Evolutionary conservation across 192 early-diverging fungal species (phyloP).

Genomic region (Coemansia brasiliensis): DNA sequence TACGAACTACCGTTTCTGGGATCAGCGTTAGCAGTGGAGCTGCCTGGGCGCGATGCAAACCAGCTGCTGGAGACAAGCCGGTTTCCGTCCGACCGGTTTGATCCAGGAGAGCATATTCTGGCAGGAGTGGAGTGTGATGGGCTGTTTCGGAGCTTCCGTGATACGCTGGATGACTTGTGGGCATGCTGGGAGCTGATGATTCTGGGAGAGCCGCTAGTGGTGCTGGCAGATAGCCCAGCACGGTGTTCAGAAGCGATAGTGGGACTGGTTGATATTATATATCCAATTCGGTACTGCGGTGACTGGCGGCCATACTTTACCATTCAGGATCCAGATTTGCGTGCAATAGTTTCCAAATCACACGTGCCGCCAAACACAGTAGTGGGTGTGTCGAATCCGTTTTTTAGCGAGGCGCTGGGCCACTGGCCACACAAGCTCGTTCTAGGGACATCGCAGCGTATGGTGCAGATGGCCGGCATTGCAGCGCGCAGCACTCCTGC

Average conservation of each 20-base stretch:
- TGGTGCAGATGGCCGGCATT: slow-evolving; percentile 48
- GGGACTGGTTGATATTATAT: slow-evolving; percentile 85
- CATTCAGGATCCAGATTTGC: slow-evolving; percentile 92
- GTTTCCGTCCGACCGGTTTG: slow-evolving; percentile 66
- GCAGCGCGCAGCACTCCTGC: slow-evolving; percentile 17
- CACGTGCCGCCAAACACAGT: slow-evolving; percentile 76
- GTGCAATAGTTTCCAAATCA: slow-evolving; percentile 55
- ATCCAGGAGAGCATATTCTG: slow-evolving; percentile 71
- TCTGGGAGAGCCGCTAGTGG: slow-evolving; percentile 85
- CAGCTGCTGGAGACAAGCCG: slow-evolving; percentile 72
- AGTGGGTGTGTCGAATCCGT: slow-evolving; percentile 95
- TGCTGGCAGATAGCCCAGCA: slow-evolving; percentile 83
- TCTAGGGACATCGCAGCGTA: slow-evolving; percentile 54
- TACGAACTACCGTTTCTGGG: slow-evolving; percentile 77
- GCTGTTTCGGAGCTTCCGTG: slow-evolving; percentile 77
- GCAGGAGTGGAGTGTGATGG: slow-evolving; percentile 66
- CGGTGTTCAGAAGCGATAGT: slow-evolving; percentile 84
- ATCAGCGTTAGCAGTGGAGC: slow-evolving; percentile 64
- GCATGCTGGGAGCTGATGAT: slow-evolving; percentile 93
- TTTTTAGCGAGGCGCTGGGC: slow-evolving; percentile 83
- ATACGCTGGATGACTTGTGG: slow-evolving; percentile 81
- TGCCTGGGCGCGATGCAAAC: slow-evolving; percentile 64
- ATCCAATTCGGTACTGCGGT: slow-evolving; percentile 94
- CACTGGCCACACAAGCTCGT: slow-evolving; percentile 91
- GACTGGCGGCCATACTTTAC: slow-evolving; percentile 98